phyloP scores from a whole-genome alignment of 305 asterid species.

The Lippia alba region DNA sequence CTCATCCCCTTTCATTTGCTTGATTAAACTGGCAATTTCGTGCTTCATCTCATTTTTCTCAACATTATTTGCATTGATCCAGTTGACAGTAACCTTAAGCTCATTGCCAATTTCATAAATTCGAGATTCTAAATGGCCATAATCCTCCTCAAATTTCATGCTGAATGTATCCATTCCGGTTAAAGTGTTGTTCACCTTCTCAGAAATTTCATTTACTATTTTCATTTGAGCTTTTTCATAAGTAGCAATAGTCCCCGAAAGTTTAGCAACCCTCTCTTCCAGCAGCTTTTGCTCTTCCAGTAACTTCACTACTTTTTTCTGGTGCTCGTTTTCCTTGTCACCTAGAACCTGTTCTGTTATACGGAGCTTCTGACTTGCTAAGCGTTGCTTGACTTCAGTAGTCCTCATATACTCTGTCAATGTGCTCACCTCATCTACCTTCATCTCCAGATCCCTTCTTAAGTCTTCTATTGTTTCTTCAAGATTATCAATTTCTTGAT shows the following conservation, averaged over 20 bases:
- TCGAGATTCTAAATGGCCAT: conserved; percentile 79
- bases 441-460: conserved; percentile 77
- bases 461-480: conserved; percentile 69
- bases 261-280: conserved; percentile 50
- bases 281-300: conserved; percentile 51
- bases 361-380: conserved; percentile 79
- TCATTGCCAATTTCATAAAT: conserved; percentile 68
- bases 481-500: conserved; percentile 56
- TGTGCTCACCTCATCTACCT: conserved; percentile 68
- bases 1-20: conserved; percentile 56
- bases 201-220: conserved; percentile 47
- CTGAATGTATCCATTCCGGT: conserved; percentile 60
- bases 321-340: conserved; percentile 71
- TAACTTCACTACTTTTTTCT: conserved; percentile 64
- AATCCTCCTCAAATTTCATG: conserved; percentile 85
- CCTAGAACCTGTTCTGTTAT: conserved; percentile 76
- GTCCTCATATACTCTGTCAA: conserved; percentile 70
- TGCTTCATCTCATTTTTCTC: conserved; percentile 55
- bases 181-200: conserved; percentile 53
- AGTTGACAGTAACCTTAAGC: conserved; percentile 58
- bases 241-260: conserved; percentile 44
- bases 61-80: conserved; percentile 57
- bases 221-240: conserved; percentile 62
- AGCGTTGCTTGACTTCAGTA: conserved; percentile 79
- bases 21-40: conserved; percentile 46